These are phyloP conservation scores for Hymenoscyphus salicellus DNA, from an alignment of 2,329 filamentous ascomycete species.

Conservation along the genomic window DNA sequence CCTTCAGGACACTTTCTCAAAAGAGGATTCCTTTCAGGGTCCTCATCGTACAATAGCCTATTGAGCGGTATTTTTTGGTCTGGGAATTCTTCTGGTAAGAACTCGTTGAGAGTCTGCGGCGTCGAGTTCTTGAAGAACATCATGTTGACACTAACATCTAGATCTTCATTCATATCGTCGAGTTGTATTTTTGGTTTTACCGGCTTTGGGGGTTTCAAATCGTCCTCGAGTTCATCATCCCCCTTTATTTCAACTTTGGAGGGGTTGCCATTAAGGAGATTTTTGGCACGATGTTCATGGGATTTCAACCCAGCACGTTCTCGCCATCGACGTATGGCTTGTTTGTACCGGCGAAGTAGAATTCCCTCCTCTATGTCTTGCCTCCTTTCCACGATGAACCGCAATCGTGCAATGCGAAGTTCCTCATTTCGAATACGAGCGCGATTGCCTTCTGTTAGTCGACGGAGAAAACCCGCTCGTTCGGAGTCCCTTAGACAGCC, in stretches of 20 bases:
- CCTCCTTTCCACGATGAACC: constrained; percentile 9
- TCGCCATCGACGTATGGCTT: background rate
- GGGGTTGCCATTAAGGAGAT: background rate
- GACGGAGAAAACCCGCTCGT: constrained; percentile 7
- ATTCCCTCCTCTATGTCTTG: constrained; percentile 1
- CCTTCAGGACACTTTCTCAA: constrained; percentile 10
- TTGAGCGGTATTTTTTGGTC: constrained; percentile 8
- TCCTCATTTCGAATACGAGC: constrained; percentile 11
- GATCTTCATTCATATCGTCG: background rate
- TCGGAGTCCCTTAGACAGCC: constrained; percentile 12
- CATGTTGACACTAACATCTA: background rate
- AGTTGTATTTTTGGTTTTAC: background rate
- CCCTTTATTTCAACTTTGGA: background rate
- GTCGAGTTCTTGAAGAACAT: background rate
- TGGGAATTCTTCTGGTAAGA: constrained; percentile 8
- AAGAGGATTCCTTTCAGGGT: constrained; percentile 5
- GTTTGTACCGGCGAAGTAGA: constrained; percentile 1
- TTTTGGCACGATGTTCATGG: background rate
- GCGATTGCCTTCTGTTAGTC: constrained; percentile 7
- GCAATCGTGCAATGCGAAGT: constrained; percentile 4
- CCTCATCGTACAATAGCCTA: constrained; percentile 1
- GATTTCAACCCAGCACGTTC: background rate
- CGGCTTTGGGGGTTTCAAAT: background rate
- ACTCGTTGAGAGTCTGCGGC: background rate
- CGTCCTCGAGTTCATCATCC: constrained; percentile 2